phyloP scores from a whole-genome alignment of 73 alveolate species.

The Stentor coeruleus region DNA sequence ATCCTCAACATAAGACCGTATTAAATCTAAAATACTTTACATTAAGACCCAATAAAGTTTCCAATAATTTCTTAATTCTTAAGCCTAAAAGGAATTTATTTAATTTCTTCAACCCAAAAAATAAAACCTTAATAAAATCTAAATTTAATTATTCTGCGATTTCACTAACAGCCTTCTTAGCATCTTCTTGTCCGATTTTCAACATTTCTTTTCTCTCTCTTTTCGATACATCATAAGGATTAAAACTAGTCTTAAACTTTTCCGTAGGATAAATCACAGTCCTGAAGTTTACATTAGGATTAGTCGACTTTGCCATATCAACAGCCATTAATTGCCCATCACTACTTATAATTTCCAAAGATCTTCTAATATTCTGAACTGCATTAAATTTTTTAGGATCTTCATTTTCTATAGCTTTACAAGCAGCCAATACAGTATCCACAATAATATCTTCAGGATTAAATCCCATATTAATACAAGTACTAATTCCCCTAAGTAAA shows the following conservation, averaged over 20 bases:
- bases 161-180: slow-evolving; percentile 6
- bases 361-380: background rate
- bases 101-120: too few relatives aligned
- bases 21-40: too few relatives aligned
- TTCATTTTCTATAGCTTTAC: background rate
- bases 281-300: background rate
- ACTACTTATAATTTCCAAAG: background rate
- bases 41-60: too few relatives aligned
- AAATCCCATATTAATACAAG: background rate
- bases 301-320: background rate
- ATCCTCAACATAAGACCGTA: too few relatives aligned
- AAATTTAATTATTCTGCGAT: too few relatives aligned
- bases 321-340: background rate
- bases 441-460: background rate
- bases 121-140: too few relatives aligned
- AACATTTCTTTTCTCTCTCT: background rate
- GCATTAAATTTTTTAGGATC: background rate
- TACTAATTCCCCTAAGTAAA: background rate
- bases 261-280: background rate
- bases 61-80: too few relatives aligned
- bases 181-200: background rate
- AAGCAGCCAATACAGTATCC: slow-evolving; percentile 5
- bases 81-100: too few relatives aligned
- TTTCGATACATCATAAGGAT: background rate
- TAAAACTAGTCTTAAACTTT: background rate